Evolutionary conservation across 148 eudicot genomes (phyloP), one percentile per base, ranked within the genome.

Genomic region (Spergularia bocconei): DNA sequence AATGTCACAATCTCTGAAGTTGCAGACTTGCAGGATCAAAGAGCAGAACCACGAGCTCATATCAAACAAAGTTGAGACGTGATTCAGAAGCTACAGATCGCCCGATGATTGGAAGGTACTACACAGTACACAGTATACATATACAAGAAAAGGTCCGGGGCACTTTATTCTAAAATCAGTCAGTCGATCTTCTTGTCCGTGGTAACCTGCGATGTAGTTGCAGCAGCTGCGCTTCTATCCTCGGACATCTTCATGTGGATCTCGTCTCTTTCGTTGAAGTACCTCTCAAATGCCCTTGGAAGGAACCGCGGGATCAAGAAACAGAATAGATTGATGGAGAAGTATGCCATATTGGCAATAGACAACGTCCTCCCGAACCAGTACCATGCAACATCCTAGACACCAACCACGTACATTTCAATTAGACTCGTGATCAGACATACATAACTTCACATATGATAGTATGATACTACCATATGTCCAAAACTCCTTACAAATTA

Each of bases 291-390:
- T 3, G 98, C 96, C 78, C 75, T 87, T 4, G 98, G 98, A 6
- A 94, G 89, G 70, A 91, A 87, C 19, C 75, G 84, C 36, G 96
- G 92, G 77, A 91, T 87, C 82, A 91, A 80, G 79, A 91, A 91
- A 39, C 78, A 78, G 16, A 87, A 84, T 10, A 91, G 85, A 69
- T 88, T 91, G 78, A 83, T 62, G 11, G 92, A 87, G 83, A 91
- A 91, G 58, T 91, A 91, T 3, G 72, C 73, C 38, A 91, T 65
- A 71, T 91, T 91, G 2, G 86, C 85, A 0, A 75, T 81, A 39
- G 96, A 83, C 38, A 91, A 77, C 17, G 78, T 36, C 77, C 88
- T 85, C 38, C 96, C 96, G 25, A 91, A 91, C 96, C 96, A 91
- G 74, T 19, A 81, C 96, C 96, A 91, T 7, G 82, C 88, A 11